Base-by-base conservation (phyloP, 139 green algal genomes). In the Closterium sp. region DNA sequence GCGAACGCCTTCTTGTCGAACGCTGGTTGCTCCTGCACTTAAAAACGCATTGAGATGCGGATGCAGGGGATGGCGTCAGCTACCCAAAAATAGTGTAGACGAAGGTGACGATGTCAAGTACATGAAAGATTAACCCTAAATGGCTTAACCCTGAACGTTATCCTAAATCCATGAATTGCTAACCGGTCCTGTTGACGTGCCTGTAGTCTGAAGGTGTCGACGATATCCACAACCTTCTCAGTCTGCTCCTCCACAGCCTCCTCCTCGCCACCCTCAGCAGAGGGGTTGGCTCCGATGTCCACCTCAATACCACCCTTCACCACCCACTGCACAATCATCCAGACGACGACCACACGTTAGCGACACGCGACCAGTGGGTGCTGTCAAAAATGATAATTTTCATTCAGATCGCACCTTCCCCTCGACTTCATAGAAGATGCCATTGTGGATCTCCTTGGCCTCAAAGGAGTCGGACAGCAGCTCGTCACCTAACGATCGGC, bases 1-100 rank as follows among this genome's bases (percentile, higher is more conserved):
- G 96, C 95, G 70, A 97, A 96, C 0, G 21, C 86, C 93, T 97
- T 97, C 96, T 97, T 97, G 92, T 95, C 91, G 90, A 96, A 96
- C 24, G 92, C 42, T 86, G 95, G 91, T 91, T 95, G 89, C 92
- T 97, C 95, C 94, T 96, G 95, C 86, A 90, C 0, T 6, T 28
- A 87, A 28, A 4, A 87, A 31, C n/a, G 29, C 84, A 31, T 88
- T 28, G 17, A 32, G 85, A 4, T 87, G 85, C n/a, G n/a, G n/a
- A 32, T 87, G 28, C n/a, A 87, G 13, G 10, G 88, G 87, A 90
- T 28, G 30, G 88, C 10, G 13, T 90, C 62, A 31, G 29, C 29
- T 62, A 88, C 31, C 31, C 79, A 24, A 84, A 27, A 2, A 50
- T 24, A 50, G 86, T 0, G 3, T 24, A 6, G 31, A 89, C 17